Base-by-base conservation (phyloP, 352 stramenopile species). In the Phytophthora sp. region DNA sequence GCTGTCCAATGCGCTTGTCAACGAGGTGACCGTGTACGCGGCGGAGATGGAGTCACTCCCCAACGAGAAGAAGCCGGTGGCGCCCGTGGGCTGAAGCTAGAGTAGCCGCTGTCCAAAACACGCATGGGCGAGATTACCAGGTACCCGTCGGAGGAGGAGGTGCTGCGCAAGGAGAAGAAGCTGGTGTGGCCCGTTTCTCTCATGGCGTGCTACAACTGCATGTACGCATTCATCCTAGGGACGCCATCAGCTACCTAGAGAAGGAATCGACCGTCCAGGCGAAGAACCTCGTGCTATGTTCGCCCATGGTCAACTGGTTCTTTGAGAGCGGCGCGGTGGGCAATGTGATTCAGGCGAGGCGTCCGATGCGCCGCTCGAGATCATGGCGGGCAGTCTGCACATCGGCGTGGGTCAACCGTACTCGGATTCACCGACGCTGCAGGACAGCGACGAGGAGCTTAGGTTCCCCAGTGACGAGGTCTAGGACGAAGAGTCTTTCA, bases 171-270 rank as follows among this genome's bases (percentile, higher is more conserved):
- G 26, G 67, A 52, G 46, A 69, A 70, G 30, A 72, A 74, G 15
- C 62, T n/a, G n/a, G n/a, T n/a, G n/a, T n/a, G n/a, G n/a, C n/a
- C 70, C 11, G 71, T 79, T 44, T 79, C 67, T 56, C 54, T 79
- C 45, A 76, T 67, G 63, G 57, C 63, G 6, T 67, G 67, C 50
- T 79, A 76, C 67, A 79, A 79, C 59, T 74, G 63, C 54, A 52
- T 67, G 21, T 79, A 79, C 56, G 59, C 67, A 3, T 58, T 53
- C 44, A 79, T 79, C 56, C 67, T 63, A 24, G 76, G 0, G 67
- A 67, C 13, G 47, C 63, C 27, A 56, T 79, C 18, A 67, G 71
- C 21, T 70, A 76, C 39, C 47, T 79, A 31, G 66, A 63, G 33
- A 79, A 79, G 56, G 71, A 74, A 12, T 67, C 71, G 51, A 65